phyloP scores from a whole-genome alignment of 129 eudicot genomes.

The Deinandra increscens region DNA sequence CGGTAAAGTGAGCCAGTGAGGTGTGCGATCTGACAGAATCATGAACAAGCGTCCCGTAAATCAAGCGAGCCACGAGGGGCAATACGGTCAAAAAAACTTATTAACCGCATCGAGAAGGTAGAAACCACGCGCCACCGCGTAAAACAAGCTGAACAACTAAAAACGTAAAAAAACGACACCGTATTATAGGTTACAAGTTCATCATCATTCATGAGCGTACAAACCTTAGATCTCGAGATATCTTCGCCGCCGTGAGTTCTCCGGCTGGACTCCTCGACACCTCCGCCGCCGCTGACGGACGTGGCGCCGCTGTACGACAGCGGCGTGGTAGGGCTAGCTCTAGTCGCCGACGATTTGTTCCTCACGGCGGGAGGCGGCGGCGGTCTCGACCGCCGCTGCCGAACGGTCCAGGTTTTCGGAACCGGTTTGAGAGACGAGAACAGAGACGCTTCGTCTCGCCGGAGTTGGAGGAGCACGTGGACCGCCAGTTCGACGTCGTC shows the following conservation, averaged over 20 bases:
- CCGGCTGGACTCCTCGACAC: conserved; percentile 50
- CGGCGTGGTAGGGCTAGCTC: conserved; percentile 78
- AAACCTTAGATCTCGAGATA: conserved; percentile 69
- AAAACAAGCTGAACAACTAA: conserved; percentile 23
- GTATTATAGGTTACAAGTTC: neutral
- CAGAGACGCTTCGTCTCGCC: conserved; percentile 30
- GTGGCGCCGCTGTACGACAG: conserved; percentile 68
- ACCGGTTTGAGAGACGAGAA: conserved; percentile 2
- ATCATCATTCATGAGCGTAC: conserved; percentile 1
- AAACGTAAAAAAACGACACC: neutral
- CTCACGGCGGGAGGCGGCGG: conserved; percentile 18
- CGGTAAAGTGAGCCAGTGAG: conserved; percentile 26
- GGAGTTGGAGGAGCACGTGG: conserved; percentile 42
- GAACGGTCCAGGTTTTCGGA: conserved; percentile 44
- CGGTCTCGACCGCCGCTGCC: conserved; percentile 50
- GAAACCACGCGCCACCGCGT: conserved; percentile 25
- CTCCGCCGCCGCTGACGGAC: conserved; percentile 51
- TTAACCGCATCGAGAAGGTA: neutral
- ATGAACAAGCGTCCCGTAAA: conserved; percentile 32
- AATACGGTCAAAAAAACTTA: conserved; percentile 26
- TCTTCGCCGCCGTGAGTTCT: conserved; percentile 22
- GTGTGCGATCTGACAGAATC: conserved; percentile 22
- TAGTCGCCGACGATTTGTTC: conserved; percentile 8
- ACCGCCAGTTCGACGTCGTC: conserved; percentile 40
- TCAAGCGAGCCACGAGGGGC: conserved; percentile 28